phyloP scores from a whole-genome alignment of 371 early-diverging fungal species.

The Lichtheimia ramosa region DNA sequence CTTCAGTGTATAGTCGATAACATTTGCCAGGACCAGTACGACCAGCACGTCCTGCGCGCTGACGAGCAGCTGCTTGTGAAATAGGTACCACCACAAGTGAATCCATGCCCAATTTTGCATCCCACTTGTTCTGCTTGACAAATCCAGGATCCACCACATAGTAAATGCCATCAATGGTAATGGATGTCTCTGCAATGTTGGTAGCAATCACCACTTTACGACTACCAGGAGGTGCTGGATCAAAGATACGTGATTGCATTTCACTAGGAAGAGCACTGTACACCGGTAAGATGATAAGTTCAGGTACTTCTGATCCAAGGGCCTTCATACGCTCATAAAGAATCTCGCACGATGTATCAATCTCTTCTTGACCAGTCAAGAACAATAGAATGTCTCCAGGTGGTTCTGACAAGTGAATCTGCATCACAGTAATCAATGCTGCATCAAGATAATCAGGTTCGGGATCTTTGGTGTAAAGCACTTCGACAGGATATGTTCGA shows the following conservation, averaged over 20 bases:
- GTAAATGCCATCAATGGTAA: slow-evolving; percentile 98
- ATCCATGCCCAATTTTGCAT: slow-evolving; percentile 94
- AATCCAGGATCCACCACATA: slow-evolving; percentile 99
- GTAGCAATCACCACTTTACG: slow-evolving; percentile 98
- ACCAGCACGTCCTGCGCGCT: slow-evolving; percentile 98
- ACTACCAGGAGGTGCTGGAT: slow-evolving; percentile 88
- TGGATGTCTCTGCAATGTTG: slow-evolving; percentile 99
- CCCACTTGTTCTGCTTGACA: slow-evolving; percentile 96
- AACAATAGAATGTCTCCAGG: slow-evolving; percentile 98
- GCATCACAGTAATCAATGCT: slow-evolving; percentile 92
- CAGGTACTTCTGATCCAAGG: slow-evolving; percentile 91
- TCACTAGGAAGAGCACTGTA: slow-evolving; percentile 94
- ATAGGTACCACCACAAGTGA: slow-evolving; percentile 90
- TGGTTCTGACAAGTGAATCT: slow-evolving; percentile 95
- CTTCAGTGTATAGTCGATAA: slow-evolving; percentile 95
- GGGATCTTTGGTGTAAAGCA: slow-evolving; percentile 92
- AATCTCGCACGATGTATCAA: slow-evolving; percentile 92
- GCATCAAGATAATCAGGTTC: slow-evolving; percentile 94
- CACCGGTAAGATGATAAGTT: slow-evolving; percentile 91
- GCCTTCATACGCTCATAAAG: slow-evolving; percentile 95
- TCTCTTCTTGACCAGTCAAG: slow-evolving; percentile 98
- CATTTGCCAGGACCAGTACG: slow-evolving; percentile 97
- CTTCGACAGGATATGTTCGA: slow-evolving; percentile 93
- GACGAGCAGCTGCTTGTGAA: slow-evolving; percentile 95
- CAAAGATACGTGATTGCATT: slow-evolving; percentile 94